These are phyloP conservation scores for Pleurotus sapidus DNA, from an alignment of 768 basidiomycete genomes.

Conservation along the genomic window DNA sequence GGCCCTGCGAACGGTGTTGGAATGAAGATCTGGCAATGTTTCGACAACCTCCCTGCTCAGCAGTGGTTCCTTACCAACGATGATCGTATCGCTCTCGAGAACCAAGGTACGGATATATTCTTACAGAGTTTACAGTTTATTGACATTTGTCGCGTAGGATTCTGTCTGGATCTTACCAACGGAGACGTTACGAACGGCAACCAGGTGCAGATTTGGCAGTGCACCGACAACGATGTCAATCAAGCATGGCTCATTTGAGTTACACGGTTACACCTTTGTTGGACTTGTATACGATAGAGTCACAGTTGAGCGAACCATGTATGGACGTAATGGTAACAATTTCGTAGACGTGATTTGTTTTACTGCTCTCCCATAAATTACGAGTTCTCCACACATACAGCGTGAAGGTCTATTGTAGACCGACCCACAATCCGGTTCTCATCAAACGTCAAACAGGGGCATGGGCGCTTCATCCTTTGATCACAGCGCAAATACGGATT, in stretches of 20 bases:
- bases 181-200: slow-evolving; percentile 24
- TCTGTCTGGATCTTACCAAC: slow-evolving; percentile 27
- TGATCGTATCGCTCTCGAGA: not conserved
- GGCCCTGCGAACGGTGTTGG: not conserved
- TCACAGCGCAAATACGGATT: not conserved
- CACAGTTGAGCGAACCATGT: too few species aligned
- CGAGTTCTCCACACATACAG: too few species aligned
- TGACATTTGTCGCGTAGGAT: slow-evolving; percentile 8
- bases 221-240: slow-evolving; percentile 21
- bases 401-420: too few species aligned
- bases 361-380: not conserved
- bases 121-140: not conserved
- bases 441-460: too few species aligned
- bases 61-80: not conserved
- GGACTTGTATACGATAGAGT: too few species aligned
- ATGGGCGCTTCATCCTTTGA: too few species aligned
- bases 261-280: not conserved
- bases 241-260: slow-evolving; percentile 24
- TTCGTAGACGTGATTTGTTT: not conserved
- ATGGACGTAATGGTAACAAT: not conserved
- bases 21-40: slow-evolving; percentile 2
- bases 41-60: slow-evolving; percentile 1
- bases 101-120: slow-evolving; percentile 13
- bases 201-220: slow-evolving; percentile 26
- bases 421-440: too few species aligned